A percentile compares a stretch with the other conserved stretches of the same genome.
Conservation (phyloP, 352 stramenopile species). For the Pythium monospermum region DNA sequence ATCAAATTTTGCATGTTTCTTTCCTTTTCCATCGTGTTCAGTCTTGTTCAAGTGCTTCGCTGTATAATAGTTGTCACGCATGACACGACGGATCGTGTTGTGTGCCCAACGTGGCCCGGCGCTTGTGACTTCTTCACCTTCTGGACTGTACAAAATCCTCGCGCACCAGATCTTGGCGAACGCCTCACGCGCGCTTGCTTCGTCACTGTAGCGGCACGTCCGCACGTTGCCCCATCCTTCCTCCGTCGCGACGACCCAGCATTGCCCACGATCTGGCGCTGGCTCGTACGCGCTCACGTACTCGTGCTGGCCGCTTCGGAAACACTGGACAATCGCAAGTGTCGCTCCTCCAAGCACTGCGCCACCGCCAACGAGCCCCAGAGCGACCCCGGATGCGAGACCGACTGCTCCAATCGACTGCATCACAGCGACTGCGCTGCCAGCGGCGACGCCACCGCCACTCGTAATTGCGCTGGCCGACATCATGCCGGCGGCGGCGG, state of each 20-base stretch:
- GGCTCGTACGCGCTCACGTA: not conserved
- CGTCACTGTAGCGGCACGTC: not conserved
- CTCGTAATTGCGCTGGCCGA: conserved; percentile 40
- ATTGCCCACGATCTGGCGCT: not conserved
- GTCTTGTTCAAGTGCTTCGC: too few relatives aligned
- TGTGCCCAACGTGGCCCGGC: not conserved
- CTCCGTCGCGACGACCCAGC: not conserved
- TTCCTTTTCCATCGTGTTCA: too few relatives aligned
- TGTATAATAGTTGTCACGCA: not conserved
- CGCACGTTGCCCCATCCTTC: not conserved
- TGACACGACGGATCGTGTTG: not conserved
- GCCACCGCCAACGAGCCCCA: conserved; percentile 22
- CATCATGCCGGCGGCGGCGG: conserved; percentile 49
- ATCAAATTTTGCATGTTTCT: too few relatives aligned
- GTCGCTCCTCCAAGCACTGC: not conserved
- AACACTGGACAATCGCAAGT: too few relatives aligned
- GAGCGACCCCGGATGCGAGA: conserved; percentile 24
- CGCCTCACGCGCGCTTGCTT: conserved; percentile 1
- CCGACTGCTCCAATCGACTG: conserved; percentile 48
- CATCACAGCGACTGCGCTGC: conserved; percentile 33
- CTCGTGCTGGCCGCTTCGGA: too few relatives aligned
- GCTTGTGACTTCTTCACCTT: not conserved
- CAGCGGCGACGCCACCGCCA: conserved; percentile 40
- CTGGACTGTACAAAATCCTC: not conserved
- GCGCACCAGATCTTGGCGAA: not conserved